A percentile compares a stretch with the other conserved stretches of the same genome.
Conservation (phyloP, 225 moss, liverwort and hornwort species). For the Climacium dendroides region DNA sequence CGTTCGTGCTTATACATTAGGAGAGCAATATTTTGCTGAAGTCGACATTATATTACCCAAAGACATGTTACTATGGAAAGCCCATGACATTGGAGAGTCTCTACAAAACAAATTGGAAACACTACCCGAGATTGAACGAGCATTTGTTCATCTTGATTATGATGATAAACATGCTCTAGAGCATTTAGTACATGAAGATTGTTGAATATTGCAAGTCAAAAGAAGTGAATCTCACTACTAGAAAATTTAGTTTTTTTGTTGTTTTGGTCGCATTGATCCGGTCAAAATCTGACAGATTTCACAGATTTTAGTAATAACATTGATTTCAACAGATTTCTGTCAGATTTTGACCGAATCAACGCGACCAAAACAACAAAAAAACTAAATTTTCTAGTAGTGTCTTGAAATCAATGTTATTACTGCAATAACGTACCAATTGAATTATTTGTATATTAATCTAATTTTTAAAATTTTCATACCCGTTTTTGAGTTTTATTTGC, state of each 20-base stretch:
- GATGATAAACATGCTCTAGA: conserved; percentile 32
- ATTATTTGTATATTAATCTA: background rate
- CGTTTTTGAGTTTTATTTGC: fast-evolving
- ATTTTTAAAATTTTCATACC: background rate
- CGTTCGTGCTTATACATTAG: conserved; percentile 69
- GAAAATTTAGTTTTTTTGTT: too few relatives aligned
- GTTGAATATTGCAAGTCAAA: background rate
- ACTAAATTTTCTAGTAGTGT: too few relatives aligned
- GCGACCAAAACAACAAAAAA: too few relatives aligned
- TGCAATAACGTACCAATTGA: background rate
- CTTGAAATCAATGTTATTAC: too few relatives aligned
- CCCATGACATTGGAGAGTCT: conserved; percentile 81
- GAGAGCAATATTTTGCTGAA: conserved; percentile 69
- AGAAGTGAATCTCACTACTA: too few relatives aligned
- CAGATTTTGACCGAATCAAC: too few relatives aligned
- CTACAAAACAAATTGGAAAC: conserved; percentile 85
- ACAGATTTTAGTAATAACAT: too few relatives aligned
- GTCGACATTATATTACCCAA: conserved; percentile 72
- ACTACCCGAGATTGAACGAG: conserved; percentile 74
- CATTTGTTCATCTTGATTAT: conserved; percentile 89
- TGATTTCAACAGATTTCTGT: too few relatives aligned
- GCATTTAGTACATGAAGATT: conserved; percentile 1
- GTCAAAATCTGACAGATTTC: too few relatives aligned
- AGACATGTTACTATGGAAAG: conserved; percentile 67
- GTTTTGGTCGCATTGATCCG: too few relatives aligned